Base-by-base conservation (phyloP, 805 yeast genomes). In the Candida saitoana region DNA sequence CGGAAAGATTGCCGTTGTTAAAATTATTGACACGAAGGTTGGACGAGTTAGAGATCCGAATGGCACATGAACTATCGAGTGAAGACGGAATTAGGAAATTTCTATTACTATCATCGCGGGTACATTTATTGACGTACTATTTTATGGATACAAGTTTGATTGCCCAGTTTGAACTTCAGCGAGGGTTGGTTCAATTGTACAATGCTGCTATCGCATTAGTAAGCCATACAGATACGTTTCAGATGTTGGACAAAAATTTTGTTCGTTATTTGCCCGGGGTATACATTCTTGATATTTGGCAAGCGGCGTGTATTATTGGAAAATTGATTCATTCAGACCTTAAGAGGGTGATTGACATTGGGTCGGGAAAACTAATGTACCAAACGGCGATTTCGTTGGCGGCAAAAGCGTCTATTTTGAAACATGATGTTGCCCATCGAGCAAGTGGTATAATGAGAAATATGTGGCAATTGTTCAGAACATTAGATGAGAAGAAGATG, bases 381-480 rank as follows among this genome's bases (percentile, higher is more conserved):
- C 77, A 76, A 46, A 67, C 69, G 17, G 93, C 93, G 1, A 79
- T 86, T 17, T 69, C 75, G 15, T 62, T 86, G 36, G 80, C 93
- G 1, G 76, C 80, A 43, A 80, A 80, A 45, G 95, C 96, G 0
- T 87, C 96, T 0, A 83, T 91, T 20, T 69, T 87, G 52, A 88
- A 88, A 53, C 93, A 90, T 63, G 99, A 91, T 57, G 82, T 93
- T 73, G 87, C 97, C 0, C 87, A 87, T 59, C 76, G 98, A 49
- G 86, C 96, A 0, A 82, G 95, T 36, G 96, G 96, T 6, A 88
- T 93, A 45, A 87, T 93, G 93, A 77, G 85, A 54, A 89, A 89
- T 56, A 82, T 89, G 70, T 91, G 99, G 99, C 87, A 84, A 45
- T 71, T 89, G 45, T 86, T 86, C 61, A 77, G 83, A 39, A 74